Percentiles rank a stretch among this genome's conserved stretches.
Conservation (phyloP, 140 eudicot species). For the Senecio squalidus region DNA sequence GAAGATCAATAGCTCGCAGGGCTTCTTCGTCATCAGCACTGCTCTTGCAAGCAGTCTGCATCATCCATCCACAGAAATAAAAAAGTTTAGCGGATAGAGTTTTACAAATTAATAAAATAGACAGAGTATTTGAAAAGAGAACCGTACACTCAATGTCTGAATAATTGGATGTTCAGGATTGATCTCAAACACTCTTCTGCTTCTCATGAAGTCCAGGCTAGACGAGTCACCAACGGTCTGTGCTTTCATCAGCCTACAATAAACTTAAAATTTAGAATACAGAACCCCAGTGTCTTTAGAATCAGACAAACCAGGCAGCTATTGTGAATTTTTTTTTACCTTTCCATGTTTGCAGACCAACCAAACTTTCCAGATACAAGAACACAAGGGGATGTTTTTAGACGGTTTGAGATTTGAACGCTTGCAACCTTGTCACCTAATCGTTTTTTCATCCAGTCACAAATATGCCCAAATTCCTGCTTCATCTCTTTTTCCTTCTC, state of each 20-base stretch:
- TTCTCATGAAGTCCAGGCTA: conserved; percentile 75
- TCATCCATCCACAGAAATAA: conserved; percentile 7
- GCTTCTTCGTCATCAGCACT: conserved; percentile 82
- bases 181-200: conserved; percentile 86
- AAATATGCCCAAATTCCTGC: conserved; percentile 72
- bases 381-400: conserved; percentile 91
- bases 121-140: conserved; percentile 16
- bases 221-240: conserved; percentile 71
- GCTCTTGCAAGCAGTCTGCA: conserved; percentile 73
- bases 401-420: conserved; percentile 80
- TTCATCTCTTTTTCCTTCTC: conserved; percentile 76
- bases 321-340: conserved; percentile 24
- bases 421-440: conserved; percentile 87
- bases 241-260: conserved; percentile 87
- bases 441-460: conserved; percentile 92
- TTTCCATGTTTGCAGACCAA: conserved; percentile 99
- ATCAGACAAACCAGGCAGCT: neutral
- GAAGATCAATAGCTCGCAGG: conserved; percentile 86
- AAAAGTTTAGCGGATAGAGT: conserved; percentile 35
- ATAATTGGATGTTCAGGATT: conserved; percentile 89
- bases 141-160: conserved; percentile 61
- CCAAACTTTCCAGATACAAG: conserved; percentile 94
- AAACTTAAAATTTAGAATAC: neutral
- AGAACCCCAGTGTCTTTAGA: neutral
- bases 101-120: too few relatives aligned